These are phyloP conservation scores for Hansenula lynferdii DNA, from an alignment of 1,139 yeast genomes.

Conservation along the genomic window DNA sequence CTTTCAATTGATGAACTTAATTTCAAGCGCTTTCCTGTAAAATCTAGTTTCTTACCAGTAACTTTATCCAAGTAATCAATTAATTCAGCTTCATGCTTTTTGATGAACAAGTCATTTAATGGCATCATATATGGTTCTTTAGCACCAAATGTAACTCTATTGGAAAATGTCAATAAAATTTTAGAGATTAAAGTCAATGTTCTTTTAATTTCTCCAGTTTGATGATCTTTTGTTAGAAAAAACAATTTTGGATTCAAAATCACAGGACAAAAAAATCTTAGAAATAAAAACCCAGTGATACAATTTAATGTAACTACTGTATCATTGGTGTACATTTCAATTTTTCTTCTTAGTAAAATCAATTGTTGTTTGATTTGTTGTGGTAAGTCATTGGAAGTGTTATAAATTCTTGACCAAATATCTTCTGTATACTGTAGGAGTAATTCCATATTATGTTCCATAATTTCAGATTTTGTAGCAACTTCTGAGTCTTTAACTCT, in stretches of 20 bases:
- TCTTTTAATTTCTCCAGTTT: slow-evolving; percentile 65
- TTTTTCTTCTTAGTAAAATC: slow-evolving; percentile 51
- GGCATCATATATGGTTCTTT: slow-evolving; percentile 78
- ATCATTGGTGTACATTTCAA: slow-evolving; percentile 55
- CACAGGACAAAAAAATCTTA: slow-evolving; percentile 89
- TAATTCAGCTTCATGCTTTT: slow-evolving; percentile 52
- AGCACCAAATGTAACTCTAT: slow-evolving; percentile 65
- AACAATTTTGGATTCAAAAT: slow-evolving; percentile 84
- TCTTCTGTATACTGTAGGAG: slow-evolving; percentile 53
- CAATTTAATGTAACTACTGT: slow-evolving; percentile 50
- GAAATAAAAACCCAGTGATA: slow-evolving; percentile 75
- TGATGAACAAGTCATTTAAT: slow-evolving; percentile 61
- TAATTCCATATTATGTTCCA: slow-evolving; percentile 47
- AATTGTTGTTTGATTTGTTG: slow-evolving; percentile 57
- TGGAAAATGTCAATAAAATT: slow-evolving; percentile 73
- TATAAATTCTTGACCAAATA: slow-evolving; percentile 69
- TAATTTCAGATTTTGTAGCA: slow-evolving; percentile 31
- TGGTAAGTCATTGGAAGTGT: slow-evolving; percentile 76
- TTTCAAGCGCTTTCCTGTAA: slow-evolving; percentile 52
- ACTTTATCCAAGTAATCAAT: slow-evolving; percentile 65
- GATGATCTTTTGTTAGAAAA: slow-evolving; percentile 65
- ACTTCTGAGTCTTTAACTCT: slow-evolving; percentile 39
- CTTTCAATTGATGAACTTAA: slow-evolving; percentile 53
- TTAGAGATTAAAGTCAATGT: slow-evolving; percentile 84
- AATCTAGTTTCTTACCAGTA: slow-evolving; percentile 66